A percentile compares a stretch with the other conserved stretches of the same genome.
Conservation (phyloP, 768 basidiomycete species). For the Lyophyllum shimeji region DNA sequence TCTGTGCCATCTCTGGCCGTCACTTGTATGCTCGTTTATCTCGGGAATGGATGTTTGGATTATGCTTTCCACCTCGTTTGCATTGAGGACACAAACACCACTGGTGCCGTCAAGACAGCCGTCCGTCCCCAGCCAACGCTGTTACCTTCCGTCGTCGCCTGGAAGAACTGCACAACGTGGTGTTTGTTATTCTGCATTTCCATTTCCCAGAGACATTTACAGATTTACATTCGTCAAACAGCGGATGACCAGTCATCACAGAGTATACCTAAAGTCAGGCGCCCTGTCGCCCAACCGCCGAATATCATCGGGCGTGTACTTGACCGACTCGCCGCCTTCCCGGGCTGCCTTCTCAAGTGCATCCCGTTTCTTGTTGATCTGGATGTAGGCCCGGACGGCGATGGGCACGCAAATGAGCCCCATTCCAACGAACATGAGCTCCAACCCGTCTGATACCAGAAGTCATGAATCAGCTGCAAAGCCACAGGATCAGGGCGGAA, state of each 20-base stretch:
- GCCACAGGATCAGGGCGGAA: background rate
- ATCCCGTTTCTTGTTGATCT: conserved; percentile 58
- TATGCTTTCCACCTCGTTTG: too few species aligned
- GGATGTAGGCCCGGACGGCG: conserved; percentile 46
- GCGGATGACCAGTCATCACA: conserved; percentile 13
- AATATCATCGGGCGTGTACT: conserved; percentile 35
- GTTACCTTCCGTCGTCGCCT: too few species aligned
- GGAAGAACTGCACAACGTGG: too few species aligned
- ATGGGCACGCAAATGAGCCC: conserved; percentile 54
- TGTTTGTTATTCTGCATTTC: too few species aligned
- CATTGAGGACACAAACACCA: too few species aligned
- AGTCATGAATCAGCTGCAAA: background rate
- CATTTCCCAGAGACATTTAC: too few species aligned
- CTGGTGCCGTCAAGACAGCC: too few species aligned
- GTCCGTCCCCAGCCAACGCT: too few species aligned
- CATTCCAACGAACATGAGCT: conserved; percentile 69
- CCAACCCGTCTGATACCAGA: conserved; percentile 48
- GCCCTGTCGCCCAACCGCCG: conserved; percentile 57
- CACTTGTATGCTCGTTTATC: background rate
- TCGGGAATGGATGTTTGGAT: background rate
- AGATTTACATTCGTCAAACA: background rate
- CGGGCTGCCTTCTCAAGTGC: conserved; percentile 23
- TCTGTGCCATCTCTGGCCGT: background rate
- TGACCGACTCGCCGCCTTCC: conserved; percentile 30
- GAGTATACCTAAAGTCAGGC: conserved; percentile 60